Base-by-base conservation (phyloP, 148 eudicot genomes). In the Diospyros kaki region DNA sequence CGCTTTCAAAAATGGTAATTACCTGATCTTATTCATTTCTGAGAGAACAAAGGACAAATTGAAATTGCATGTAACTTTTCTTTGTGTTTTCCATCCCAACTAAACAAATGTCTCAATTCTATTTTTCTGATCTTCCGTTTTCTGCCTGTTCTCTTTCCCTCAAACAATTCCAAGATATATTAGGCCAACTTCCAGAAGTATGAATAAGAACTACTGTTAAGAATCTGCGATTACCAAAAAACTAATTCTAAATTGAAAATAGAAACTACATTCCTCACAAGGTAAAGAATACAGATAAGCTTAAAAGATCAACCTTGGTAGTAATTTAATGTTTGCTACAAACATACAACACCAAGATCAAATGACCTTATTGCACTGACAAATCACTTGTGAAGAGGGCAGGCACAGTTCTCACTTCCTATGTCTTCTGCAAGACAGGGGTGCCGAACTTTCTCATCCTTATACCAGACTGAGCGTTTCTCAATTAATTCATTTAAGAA, bases 351-450 rank as follows among this genome's bases (percentile, higher is more conserved):
- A 28, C 12, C 9, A 17, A 46, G 28, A 53, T 52, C 41, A 54
- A 58, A 56, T 39, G 38, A 1, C 2, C 3, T 3, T 9, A 9
- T 11, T 43, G 38, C 46, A 46, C 14, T 15, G 42, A 58, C 40
- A 65, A 56, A 78, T 87, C 86, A 87, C 77, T 81, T 70, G 79
- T 87, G 88, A 74, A 77, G 66, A 13, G 84, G 81, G 77, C 90
- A 89, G 63, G 66, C 68, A 69, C 93, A 89, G 73, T 80, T 83
- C 63, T 76, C 84, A 50, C 64, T 68, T 69, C 93, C 93, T 52
- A 89, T 64, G 66, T 87, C 93, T 46, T 76, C 72, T n/a, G 86
- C 88, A 62, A 89, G 76, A 72, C 93, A 87, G 6, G 87, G 84
- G 67, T 84, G 89, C 61, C 73, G 73, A 58, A 81, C 79, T 54